A percentile compares a stretch with the other conserved stretches of the same genome.
Conservation (phyloP, 176 grass and related monocot genomes). For the Thinopyrum elongatum region DNA sequence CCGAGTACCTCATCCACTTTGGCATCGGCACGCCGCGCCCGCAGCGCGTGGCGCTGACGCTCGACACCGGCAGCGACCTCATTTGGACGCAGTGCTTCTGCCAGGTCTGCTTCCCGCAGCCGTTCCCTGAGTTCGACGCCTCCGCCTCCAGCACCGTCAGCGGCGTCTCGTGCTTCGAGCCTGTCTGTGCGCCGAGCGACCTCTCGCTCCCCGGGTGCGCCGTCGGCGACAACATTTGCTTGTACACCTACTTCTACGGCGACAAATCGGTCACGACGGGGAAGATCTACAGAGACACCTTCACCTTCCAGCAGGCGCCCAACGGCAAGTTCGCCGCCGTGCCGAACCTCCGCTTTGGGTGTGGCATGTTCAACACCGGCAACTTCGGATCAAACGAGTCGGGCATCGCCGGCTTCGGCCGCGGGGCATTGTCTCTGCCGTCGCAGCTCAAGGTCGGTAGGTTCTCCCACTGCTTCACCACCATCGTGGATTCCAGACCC, state of each 20-base stretch:
- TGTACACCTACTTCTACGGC: conserved; percentile 35
- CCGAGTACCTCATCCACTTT: conserved; percentile 55
- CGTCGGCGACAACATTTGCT: background rate
- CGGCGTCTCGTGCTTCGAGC: conserved; percentile 27
- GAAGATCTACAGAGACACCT: conserved; percentile 34
- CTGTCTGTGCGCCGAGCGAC: too few relatives aligned
- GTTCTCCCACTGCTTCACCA: conserved; percentile 72
- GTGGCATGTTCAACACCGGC: conserved; percentile 34
- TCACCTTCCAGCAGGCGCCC: conserved; percentile 28
- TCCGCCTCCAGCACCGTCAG: conserved; percentile 24
- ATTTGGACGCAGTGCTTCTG: conserved; percentile 82
- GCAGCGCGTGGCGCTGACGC: conserved; percentile 41
- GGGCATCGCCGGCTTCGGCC: conserved; percentile 65
- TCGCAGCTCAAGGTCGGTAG: conserved; percentile 54
- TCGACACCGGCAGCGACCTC: conserved; percentile 90
- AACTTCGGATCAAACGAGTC: conserved; percentile 25
- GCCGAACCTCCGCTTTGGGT: conserved; percentile 43
- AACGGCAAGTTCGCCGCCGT: background rate
- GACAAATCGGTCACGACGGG: conserved; percentile 37
- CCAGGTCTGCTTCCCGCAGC: conserved; percentile 39
- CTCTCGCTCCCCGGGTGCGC: conserved; percentile 23
- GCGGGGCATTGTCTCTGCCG: conserved; percentile 53
- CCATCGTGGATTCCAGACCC: conserved; percentile 21
- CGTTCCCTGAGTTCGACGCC: background rate
- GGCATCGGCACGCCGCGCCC: conserved; percentile 43